Conservation (phyloP, 2,329 filamentous ascomycete genomes). For the Clonostachys byssicola region DNA sequence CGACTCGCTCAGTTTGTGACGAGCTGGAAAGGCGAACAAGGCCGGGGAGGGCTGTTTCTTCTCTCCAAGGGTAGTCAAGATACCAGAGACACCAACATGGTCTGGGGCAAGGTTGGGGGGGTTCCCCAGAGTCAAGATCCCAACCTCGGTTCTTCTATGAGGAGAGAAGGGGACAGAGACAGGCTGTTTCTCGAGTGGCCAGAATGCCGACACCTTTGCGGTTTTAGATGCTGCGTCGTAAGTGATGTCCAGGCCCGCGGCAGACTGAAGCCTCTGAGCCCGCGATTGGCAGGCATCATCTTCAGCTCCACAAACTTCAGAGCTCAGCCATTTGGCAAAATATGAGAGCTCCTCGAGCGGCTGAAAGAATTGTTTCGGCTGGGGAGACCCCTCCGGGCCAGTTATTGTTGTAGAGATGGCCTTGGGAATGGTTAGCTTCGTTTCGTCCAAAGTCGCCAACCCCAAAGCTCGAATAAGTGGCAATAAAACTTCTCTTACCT, state of each 20-base stretch:
- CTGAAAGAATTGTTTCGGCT: conserved; percentile 50
- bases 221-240: conserved; percentile 65
- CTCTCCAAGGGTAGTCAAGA: conserved; percentile 74
- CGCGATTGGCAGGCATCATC: conserved; percentile 45
- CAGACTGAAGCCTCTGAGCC: conserved; percentile 38
- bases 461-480: background rate
- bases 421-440: no score
- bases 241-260: conserved; percentile 70
- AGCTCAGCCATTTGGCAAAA: conserved; percentile 48
- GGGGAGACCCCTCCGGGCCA: no score
- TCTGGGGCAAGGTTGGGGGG: conserved; percentile 58
- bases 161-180: conserved; percentile 33
- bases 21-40: conserved; percentile 78
- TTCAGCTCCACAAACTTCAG: conserved; percentile 42
- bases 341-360: conserved; percentile 51
- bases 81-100: conserved; percentile 74
- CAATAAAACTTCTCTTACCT: conserved; percentile 10
- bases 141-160: conserved; percentile 68
- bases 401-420: no score
- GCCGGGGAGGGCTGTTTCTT: conserved; percentile 65
- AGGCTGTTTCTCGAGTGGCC: conserved; percentile 41
- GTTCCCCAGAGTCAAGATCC: conserved; percentile 65
- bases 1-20: conserved; percentile 59
- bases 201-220: conserved; percentile 62
- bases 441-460: no score